Evolutionary conservation across 495 filamentous ascomycete species (phyloP).

Genomic region (Xylaria cubensis): DNA sequence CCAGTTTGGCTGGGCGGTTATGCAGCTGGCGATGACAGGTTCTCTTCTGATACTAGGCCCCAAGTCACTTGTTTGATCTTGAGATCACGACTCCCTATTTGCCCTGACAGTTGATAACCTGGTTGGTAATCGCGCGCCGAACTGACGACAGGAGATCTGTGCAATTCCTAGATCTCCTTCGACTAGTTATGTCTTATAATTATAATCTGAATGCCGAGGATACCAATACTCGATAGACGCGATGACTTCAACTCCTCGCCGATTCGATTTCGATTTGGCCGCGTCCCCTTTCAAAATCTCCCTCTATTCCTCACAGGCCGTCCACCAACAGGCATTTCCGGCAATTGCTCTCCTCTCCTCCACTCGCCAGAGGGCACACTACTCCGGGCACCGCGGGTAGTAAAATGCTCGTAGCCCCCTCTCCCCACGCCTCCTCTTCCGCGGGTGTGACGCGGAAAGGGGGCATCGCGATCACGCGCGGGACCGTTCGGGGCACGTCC

Average conservation of each 20-base stretch:
- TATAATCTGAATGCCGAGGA: background rate
- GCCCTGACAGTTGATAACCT: background rate
- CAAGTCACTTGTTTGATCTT: background rate
- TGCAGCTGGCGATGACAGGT: background rate
- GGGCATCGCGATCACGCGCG: constrained; percentile 37
- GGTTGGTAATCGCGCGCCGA: background rate
- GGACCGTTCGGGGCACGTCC: constrained; percentile 47
- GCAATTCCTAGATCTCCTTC: background rate
- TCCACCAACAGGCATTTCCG: constrained; percentile 44
- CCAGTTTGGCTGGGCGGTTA: background rate
- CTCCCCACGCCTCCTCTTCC: constrained; percentile 41
- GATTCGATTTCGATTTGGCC: background rate
- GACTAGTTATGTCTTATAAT: background rate
- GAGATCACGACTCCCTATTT: background rate
- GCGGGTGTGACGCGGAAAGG: constrained; percentile 37
- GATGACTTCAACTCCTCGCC: background rate
- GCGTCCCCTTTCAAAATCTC: constrained; percentile 12
- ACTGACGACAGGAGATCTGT: background rate
- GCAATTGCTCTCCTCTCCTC: constrained; percentile 64
- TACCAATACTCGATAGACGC: background rate
- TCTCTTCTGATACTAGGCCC: background rate
- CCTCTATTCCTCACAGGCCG: constrained; percentile 31
- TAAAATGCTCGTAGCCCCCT: constrained; percentile 32
- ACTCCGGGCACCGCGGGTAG: constrained; percentile 32
- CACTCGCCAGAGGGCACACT: constrained; percentile 62